Percentiles rank a stretch among this genome's conserved stretches.
phyloP scores from a whole-genome alignment of 1,284 basidiomycete species.

The Moniliella sp. region DNA sequence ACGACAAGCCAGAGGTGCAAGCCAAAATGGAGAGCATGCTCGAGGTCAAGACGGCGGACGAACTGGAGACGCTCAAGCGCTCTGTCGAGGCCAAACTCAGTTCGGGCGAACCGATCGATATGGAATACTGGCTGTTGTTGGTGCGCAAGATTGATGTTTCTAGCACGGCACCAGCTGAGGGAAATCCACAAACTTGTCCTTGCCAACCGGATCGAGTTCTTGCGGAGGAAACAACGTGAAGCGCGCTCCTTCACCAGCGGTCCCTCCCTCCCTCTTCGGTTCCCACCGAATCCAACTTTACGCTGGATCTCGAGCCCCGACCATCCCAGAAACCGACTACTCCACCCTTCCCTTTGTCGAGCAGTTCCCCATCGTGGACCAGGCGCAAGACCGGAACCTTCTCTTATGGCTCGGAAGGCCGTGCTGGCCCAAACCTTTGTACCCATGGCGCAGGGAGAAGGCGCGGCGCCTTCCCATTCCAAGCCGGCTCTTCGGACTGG shows the following conservation, averaged over 20 bases:
- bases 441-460: slow-evolving; percentile 5
- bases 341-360: slow-evolving; percentile 9
- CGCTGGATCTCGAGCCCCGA: slow-evolving; percentile 11
- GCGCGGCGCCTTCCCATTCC: too few relatives aligned
- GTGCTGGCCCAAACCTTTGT: slow-evolving; percentile 13
- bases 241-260: too few relatives aligned
- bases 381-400: too few relatives aligned
- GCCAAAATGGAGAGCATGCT: slow-evolving; percentile 25
- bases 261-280: too few relatives aligned
- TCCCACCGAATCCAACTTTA: slow-evolving; percentile 6
- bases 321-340: slow-evolving; percentile 8
- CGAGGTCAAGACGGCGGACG: slow-evolving; percentile 37
- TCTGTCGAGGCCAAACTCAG: slow-evolving; percentile 67
- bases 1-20: slow-evolving; percentile 40
- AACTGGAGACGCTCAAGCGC: slow-evolving; percentile 59
- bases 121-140: slow-evolving; percentile 88
- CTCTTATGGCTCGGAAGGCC: slow-evolving; percentile 9
- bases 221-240: slow-evolving; percentile 78
- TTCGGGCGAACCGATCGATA: slow-evolving; percentile 80
- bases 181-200: slow-evolving; percentile 83
- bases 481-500: too few relatives aligned
- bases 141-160: slow-evolving; percentile 83
- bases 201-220: slow-evolving; percentile 76
- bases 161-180: slow-evolving; percentile 84
- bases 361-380: too few relatives aligned